phyloP scores from a whole-genome alignment of 2,329 filamentous ascomycete genomes.

The Paraphaeosphaeria minitans region DNA sequence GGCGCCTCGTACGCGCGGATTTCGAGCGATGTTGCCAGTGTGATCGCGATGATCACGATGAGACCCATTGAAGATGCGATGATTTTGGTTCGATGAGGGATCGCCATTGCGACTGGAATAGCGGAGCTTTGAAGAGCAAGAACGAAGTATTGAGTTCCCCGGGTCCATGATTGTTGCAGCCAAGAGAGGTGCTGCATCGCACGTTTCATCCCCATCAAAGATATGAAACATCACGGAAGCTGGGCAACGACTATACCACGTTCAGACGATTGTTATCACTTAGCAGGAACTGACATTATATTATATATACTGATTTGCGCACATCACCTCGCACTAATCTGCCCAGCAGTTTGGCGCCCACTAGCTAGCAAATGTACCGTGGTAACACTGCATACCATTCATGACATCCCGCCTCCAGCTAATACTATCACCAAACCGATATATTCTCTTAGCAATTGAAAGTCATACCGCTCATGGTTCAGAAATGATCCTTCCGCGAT shows the following conservation, averaged over 20 bases:
- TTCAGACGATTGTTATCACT: not conserved
- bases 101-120: constrained; percentile 21
- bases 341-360: too few relatives aligned
- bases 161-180: constrained; percentile 10
- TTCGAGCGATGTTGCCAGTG: constrained; percentile 35
- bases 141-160: constrained; percentile 1
- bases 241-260: not conserved
- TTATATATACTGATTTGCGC: not conserved
- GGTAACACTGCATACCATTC: too few relatives aligned
- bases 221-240: constrained; percentile 15
- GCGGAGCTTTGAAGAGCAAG: not conserved
- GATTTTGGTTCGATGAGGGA: constrained; percentile 28
- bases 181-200: constrained; percentile 15
- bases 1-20: constrained; percentile 25
- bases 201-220: constrained; percentile 14
- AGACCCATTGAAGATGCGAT: constrained; percentile 31
- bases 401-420: too few relatives aligned
- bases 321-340: too few relatives aligned
- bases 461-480: not conserved
- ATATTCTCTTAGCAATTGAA: not conserved
- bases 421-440: not conserved
- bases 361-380: too few relatives aligned
- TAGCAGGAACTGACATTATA: not conserved
- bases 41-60: constrained; percentile 37
- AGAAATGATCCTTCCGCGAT: not conserved